Base-by-base conservation (phyloP, 2,329 filamentous ascomycete species). In the Aspergillus sergii region DNA sequence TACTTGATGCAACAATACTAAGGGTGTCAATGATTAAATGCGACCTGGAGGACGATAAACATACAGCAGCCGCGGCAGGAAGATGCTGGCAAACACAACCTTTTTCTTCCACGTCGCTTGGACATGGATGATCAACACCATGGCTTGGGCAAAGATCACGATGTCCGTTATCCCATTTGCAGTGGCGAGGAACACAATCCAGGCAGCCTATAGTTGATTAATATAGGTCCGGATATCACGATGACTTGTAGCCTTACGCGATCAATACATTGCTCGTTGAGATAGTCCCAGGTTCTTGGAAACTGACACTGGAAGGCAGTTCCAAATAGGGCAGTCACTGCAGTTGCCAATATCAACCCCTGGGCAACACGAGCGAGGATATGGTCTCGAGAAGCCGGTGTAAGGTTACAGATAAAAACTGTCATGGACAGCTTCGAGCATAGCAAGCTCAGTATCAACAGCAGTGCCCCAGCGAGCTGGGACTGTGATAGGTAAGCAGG, bases 361-460 rank as follows among this genome's bases (percentile, higher is more conserved):
- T 66, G 66, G 28, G 66, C 63, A 10, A 62, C 41, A 43, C 51
- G 51, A 12, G 66, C 66, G 43, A 67, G 62, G 26, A 58, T 43
- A 32, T 63, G 63, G 54, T 72, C 68, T 59, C 65, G 66, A 14
- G 43, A 48, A 1, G 63, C 58, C n/a, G 66, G 68, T 4, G 68
- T 70, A 23, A 72, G 55, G 53, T 54, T 65, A 11, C 63, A 57
- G 21, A 71, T 68, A 36, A 72, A 72, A 6, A 60, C 36, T 4
- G 64, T 63, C 53, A 72, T 62, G 12, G 70, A 69, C 48, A 71
- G 36, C 50, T 71, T 71, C 4, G 70, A 72, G 51, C 69, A 60
- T 9, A 56, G 45, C 8, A 72, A 43, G 43, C 69, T 70, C 28
- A 64, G 28, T n/a, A 66, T 60, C 36, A 67, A 70, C 2, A 72